Evolutionary conservation across 202 grass and related monocot species (phyloP), one percentile per base, ranked within the genome.

Genomic region (Eragrostis tef): DNA sequence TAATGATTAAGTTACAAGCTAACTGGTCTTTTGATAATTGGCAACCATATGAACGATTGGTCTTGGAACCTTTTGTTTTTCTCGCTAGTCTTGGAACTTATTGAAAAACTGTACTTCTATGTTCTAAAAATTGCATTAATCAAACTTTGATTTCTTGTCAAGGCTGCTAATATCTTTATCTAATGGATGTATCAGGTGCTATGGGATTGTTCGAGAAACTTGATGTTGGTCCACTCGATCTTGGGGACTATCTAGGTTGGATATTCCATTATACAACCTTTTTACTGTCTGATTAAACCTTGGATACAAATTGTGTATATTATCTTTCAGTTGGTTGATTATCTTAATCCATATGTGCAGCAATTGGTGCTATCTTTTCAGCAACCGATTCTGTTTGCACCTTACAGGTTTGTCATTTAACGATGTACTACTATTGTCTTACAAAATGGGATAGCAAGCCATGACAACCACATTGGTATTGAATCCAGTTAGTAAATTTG

Each of bases 351-450:
- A 64, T 88, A 67, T 71, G 43, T 64, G 25, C 83, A 97, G 94
- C 94, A 74, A 97, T 97, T 81, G 94, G 94, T 16, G 89, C 91
- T 70, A 97, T 97, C 70, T 94, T 97, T 73, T 93, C 94, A 29
- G 94, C 94, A 29, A 97, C 94, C 74, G 91, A 97, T 85, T 97
- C 94, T 83, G 94, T 97, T 89, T 97, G 94, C 85, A 97, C 94
- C 50, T 89, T 97, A 72, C 94, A 97, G 94, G 94, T 97, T 91
- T 81, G 71, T 19, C 21, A 4, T 84, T 77, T 67, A 89, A 49
- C 31, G 5, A 74, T 57, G 7, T 84, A 16, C 25, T 49, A 22
- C 39, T 42, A 63, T 41, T 74, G 14, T 85, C 31, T 76, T 81
- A 43, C n/a, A 45, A 80, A 74, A 63, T 83, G 19, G 54, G 45